These are phyloP conservation scores for Physocladia obscura DNA, from an alignment of 192 early-diverging fungal genomes.

Conservation along the genomic window DNA sequence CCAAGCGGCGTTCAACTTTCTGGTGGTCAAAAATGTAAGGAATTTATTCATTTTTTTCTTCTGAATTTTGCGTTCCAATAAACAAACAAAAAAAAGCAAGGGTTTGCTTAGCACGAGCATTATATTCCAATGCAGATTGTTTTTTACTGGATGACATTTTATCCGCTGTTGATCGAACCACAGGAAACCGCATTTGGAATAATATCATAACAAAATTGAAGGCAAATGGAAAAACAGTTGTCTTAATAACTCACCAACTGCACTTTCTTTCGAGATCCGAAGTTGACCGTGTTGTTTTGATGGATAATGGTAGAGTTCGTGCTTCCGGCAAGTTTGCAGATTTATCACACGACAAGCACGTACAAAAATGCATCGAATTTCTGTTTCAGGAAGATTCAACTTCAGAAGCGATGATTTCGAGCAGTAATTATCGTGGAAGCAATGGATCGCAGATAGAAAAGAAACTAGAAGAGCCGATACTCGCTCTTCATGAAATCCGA, in stretches of 20 bases:
- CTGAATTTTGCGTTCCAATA: conserved; percentile 50
- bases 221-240: conserved; percentile 24
- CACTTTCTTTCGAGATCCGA: conserved; percentile 69
- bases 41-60: neutral
- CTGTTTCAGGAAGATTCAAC: conserved; percentile 9
- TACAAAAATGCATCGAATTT: conserved; percentile 8
- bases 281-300: conserved; percentile 68
- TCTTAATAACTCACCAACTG: conserved; percentile 70
- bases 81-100: conserved; percentile 66
- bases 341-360: conserved; percentile 31
- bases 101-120: conserved; percentile 74
- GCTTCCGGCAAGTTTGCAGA: conserved; percentile 69
- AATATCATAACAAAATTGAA: conserved; percentile 29
- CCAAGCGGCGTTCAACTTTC: conserved; percentile 53
- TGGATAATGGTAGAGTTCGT: conserved; percentile 69
- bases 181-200: conserved; percentile 66
- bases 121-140: conserved; percentile 75
- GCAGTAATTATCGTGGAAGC: too few species aligned
- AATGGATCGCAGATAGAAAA: neutral
- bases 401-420: too few species aligned
- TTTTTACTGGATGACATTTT: conserved; percentile 81
- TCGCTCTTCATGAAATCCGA: conserved; percentile 5
- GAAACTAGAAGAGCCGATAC: neutral
- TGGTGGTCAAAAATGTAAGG: conserved; percentile 74
- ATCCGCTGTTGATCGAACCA: conserved; percentile 76